Percentiles rank a stretch among this genome's conserved stretches.
These are phyloP conservation scores for Lactarius indigo DNA, from an alignment of 768 basidiomycete genomes.

Conservation along the genomic window DNA sequence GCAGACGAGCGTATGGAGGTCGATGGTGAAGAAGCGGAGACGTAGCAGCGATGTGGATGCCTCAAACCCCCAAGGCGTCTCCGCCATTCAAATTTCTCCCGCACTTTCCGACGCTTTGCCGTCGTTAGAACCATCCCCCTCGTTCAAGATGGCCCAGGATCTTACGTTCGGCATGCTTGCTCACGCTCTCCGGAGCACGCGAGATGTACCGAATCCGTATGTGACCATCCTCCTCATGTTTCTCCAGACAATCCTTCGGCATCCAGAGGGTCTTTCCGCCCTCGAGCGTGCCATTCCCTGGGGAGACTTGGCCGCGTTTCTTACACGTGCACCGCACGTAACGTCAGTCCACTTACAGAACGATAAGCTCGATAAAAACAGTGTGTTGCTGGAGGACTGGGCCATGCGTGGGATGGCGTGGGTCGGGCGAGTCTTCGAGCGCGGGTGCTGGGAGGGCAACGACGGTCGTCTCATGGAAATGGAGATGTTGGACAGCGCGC, in stretches of 20 bases:
- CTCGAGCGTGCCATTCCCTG: constrained; percentile 84
- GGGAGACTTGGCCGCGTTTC: constrained; percentile 65
- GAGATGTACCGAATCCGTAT: constrained; percentile 80
- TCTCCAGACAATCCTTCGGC: constrained; percentile 70
- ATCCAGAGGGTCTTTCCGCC: constrained; percentile 53
- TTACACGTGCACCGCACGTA: constrained; percentile 55
- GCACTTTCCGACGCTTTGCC: constrained; percentile 30
- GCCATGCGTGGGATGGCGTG: constrained; percentile 95
- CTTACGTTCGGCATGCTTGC: constrained; percentile 77
- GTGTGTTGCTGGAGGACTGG: constrained; percentile 85
- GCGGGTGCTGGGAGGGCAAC: constrained; percentile 83
- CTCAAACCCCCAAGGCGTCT: constrained; percentile 30
- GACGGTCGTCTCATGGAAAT: constrained; percentile 46
- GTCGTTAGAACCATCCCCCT: constrained; percentile 43
- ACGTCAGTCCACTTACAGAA: constrained; percentile 35
- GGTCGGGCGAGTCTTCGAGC: constrained; percentile 89
- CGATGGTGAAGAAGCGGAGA: constrained; percentile 45
- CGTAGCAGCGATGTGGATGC: constrained; percentile 27
- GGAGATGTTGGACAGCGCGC: constrained; percentile 65
- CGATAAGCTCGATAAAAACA: constrained; percentile 11
- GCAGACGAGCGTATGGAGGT: constrained; percentile 57
- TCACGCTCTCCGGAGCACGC: constrained; percentile 62
- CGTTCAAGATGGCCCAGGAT: constrained; percentile 72
- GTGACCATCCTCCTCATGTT: constrained; percentile 85
- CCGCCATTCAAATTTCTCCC: constrained; percentile 33